These are phyloP conservation scores for Fraxinus cuspidata DNA, from an alignment of 257 asterid species.

Conservation along the genomic window DNA sequence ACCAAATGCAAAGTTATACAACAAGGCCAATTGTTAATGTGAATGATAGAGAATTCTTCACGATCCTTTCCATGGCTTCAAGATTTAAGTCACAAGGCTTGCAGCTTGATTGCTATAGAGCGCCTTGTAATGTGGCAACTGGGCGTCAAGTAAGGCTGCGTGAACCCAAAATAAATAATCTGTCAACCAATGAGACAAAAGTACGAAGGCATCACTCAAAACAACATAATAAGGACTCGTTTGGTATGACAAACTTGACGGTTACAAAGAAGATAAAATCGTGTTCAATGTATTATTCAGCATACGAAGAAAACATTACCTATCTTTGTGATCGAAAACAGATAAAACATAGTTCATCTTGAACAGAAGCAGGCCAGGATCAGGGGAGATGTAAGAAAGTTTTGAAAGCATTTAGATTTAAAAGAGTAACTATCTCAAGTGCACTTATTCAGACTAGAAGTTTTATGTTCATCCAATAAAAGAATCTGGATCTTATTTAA, in stretches of 20 bases:
- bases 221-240: not conserved
- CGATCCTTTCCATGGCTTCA: not conserved
- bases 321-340: no score
- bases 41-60: not conserved
- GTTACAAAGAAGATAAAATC: not conserved
- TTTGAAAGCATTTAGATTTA: not conserved
- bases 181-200: constrained; percentile 1
- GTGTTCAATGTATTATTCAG: not conserved
- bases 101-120: not conserved
- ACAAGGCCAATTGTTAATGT: not conserved
- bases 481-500: not conserved
- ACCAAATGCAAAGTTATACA: not conserved
- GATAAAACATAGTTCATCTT: no score
- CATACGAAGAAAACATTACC: not conserved
- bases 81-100: not conserved
- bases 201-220: no score
- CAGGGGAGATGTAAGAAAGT: not conserved
- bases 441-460: not conserved
- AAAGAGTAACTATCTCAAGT: no score
- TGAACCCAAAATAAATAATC: not conserved
- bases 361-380: not conserved
- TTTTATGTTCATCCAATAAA: not conserved
- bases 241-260: not conserved
- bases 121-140: no score
- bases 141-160: no score